phyloP scores from a whole-genome alignment of 495 filamentous ascomycete species.

The Cladorrhinum samala region DNA sequence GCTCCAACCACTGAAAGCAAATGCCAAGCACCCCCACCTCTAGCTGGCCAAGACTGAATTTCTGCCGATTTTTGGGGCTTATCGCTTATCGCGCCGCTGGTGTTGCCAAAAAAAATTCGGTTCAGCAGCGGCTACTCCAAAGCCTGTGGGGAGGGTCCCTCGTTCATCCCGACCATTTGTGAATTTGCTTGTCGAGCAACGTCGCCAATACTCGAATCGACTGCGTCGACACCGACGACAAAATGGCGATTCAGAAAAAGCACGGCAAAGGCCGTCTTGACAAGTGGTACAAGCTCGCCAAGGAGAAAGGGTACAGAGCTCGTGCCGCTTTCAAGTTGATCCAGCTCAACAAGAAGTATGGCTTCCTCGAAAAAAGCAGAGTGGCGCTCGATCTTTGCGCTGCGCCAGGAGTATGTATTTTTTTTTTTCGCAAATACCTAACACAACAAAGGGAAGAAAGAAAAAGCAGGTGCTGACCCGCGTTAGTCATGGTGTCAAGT shows the following conservation, averaged over 20 bases:
- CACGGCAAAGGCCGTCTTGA: conserved; percentile 98
- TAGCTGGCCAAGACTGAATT: no score
- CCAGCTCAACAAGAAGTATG: conserved; percentile 98
- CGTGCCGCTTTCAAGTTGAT: conserved; percentile 98
- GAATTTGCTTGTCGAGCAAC: neutral
- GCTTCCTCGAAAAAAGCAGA: conserved; percentile 93
- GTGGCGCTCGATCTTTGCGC: conserved; percentile 96
- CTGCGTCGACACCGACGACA: conserved; percentile 9
- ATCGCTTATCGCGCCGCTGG: conserved; percentile 24
- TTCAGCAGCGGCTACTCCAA: neutral
- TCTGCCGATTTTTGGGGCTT: conserved; percentile 11
- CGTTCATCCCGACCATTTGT: neutral
- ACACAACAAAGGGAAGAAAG: no score
- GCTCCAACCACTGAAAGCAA: neutral
- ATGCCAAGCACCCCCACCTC: neutral
- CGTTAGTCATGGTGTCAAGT: conserved; percentile 94
- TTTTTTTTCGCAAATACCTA: no score
- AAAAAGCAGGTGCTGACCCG: conserved; percentile 25
- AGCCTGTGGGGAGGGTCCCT: neutral
- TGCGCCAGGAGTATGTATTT: conserved; percentile 73
- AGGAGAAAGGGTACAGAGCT: conserved; percentile 96
- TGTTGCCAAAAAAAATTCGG: conserved; percentile 21
- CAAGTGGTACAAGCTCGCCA: conserved; percentile 86
- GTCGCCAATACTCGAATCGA: conserved; percentile 8
- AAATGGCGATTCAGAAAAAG: conserved; percentile 98